Evolutionary conservation across 495 filamentous ascomycete genomes (phyloP).

Genomic region (Aspergillus funiculosus): DNA sequence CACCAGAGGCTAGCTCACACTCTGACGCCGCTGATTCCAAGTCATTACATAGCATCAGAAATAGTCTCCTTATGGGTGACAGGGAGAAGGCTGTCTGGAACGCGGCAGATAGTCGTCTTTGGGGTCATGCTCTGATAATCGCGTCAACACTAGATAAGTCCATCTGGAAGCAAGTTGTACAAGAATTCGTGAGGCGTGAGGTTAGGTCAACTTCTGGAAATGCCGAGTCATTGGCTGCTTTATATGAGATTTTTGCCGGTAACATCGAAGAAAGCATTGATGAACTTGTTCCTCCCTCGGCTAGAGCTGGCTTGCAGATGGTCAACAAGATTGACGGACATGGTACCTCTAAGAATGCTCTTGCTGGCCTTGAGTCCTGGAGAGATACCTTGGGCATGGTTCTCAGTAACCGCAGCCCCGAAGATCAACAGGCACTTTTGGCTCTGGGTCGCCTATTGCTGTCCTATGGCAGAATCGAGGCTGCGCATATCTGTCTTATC

Average conservation of each 20-base stretch:
- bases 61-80: constrained; percentile 68
- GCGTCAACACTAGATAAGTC: constrained; percentile 64
- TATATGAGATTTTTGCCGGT: constrained; percentile 90
- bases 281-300: constrained; percentile 91
- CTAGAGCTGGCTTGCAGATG: constrained; percentile 86
- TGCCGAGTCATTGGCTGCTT: constrained; percentile 76
- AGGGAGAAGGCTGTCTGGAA: constrained; percentile 89
- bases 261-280: constrained; percentile 93
- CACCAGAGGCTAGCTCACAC: constrained; percentile 26
- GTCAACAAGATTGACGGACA: constrained; percentile 60
- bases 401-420: constrained; percentile 75
- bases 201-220: constrained; percentile 71
- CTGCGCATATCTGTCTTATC: constrained; percentile 84
- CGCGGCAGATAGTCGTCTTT: constrained; percentile 87
- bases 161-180: constrained; percentile 86
- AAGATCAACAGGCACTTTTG: constrained; percentile 69
- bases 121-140: constrained; percentile 94
- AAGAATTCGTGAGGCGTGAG: constrained; percentile 90
- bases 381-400: constrained; percentile 81
- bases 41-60: constrained; percentile 63
- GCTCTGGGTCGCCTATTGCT: constrained; percentile 79
- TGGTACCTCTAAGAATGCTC: constrained; percentile 61
- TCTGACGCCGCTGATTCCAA: constrained; percentile 61
- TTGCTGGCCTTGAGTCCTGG: constrained; percentile 89
- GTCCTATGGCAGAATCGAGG: constrained; percentile 81